Evolutionary conservation across 345 rosid species (phyloP).

Genomic region (Gossypium sturtianum): DNA sequence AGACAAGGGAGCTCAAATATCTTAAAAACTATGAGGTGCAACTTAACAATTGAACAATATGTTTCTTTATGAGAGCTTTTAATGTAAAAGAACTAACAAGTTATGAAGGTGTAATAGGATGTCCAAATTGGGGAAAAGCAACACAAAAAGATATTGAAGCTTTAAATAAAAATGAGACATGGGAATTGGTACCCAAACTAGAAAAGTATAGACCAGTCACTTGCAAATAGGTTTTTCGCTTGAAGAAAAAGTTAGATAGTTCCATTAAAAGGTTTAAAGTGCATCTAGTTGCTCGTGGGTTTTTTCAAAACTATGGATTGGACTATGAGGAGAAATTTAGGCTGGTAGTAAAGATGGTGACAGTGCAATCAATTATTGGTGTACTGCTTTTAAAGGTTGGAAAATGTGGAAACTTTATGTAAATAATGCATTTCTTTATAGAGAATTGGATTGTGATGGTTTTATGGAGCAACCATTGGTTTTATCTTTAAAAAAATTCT

Average conservation of each 20-base stretch:
- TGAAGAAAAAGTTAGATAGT: background rate
- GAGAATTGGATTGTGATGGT: too few relatives aligned
- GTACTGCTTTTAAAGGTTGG: background rate
- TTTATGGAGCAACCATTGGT: background rate
- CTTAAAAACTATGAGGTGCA: too few relatives aligned
- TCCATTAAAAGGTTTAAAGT: background rate
- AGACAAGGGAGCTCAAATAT: too few relatives aligned
- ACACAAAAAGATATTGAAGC: background rate
- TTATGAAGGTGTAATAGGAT: background rate
- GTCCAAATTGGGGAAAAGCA: background rate
- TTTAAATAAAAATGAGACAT: background rate
- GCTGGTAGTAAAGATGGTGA: background rate
- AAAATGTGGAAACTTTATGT: slow-evolving; percentile 2
- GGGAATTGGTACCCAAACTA: background rate
- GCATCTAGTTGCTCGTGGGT: background rate
- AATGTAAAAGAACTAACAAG: background rate
- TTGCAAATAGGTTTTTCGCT: background rate
- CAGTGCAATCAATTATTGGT: background rate
- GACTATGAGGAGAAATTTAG: background rate
- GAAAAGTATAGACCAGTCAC: background rate
- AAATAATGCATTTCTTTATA: background rate
- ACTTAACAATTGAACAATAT: background rate
- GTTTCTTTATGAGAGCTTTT: background rate
- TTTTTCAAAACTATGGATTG: background rate
- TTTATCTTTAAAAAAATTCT: background rate